Evolutionary conservation across 345 rosid species (phyloP), one percentile per base, ranked within the genome.

Genomic region (Triadica sebifera): DNA sequence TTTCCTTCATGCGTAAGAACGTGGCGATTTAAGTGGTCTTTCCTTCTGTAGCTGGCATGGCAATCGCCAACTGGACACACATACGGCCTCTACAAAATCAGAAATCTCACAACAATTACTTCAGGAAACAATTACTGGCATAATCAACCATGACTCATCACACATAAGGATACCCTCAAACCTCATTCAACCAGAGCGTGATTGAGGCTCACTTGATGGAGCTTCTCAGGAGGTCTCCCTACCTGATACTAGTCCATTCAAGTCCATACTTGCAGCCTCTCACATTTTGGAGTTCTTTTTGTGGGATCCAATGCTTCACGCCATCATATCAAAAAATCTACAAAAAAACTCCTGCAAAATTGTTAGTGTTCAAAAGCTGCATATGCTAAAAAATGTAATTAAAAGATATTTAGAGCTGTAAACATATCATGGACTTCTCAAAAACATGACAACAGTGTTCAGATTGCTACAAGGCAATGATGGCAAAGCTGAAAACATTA

Each of bases 151-250:
- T 25, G 12, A 55, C 1, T 25, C 6, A 16, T 29, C 16, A 55
- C 15, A 5, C 12, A 24, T 29, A 38, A 49, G 4, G 12, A 29
- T 65, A 7, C 66, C 74, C 67, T 73, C 89, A 79, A 83, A 88
- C 89, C 88, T 85, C 86, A 65, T 46, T 56, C n/a, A 47, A 80
- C 68, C 68, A 77, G 29, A 0, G 90, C 92, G 98, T 94, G 98
- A 87, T 56, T 22, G 88, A 92, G 98, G 98, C 98, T 66, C 62
- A 66, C 97, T 84, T 89, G 91, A 87, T 45, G 96, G 93, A 91
- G 93, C 98, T 94, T 92, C 97, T 92, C 97, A 91, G 98, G 98
- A 67, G 97, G 97, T 91, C 97, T 80, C 98, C 98, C 98, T 72
- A 78, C 98, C 97, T 92, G 97, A 94, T 91, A 94, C 98, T 94